Conservation (phyloP, 1,284 basidiomycete genomes). For the Rhizopogon hawkerae region DNA sequence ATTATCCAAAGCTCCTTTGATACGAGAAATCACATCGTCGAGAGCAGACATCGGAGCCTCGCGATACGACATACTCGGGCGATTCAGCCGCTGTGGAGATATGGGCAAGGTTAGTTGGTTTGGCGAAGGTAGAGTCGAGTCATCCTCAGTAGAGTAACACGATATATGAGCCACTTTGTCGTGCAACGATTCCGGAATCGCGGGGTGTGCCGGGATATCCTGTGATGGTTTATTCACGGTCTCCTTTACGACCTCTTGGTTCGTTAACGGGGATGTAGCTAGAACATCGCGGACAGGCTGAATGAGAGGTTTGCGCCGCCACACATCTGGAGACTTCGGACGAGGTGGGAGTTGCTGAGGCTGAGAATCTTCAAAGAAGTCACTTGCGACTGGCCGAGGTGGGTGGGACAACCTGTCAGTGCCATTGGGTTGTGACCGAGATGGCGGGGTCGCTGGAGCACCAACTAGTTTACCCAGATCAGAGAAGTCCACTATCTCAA, state of each 20-base stretch:
- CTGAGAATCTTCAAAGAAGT: constrained; percentile 52
- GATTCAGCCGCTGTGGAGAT: constrained; percentile 5
- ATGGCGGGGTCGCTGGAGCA: constrained; percentile 19
- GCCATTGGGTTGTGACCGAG: constrained; percentile 11
- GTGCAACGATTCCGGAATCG: not conserved
- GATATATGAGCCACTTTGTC: not conserved
- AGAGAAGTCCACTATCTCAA: constrained; percentile 71
- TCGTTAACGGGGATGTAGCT: constrained; percentile 13
- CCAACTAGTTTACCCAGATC: constrained; percentile 65
- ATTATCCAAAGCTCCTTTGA: constrained; percentile 74
- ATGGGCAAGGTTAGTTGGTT: constrained; percentile 9
- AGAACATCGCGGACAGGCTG: constrained; percentile 6
- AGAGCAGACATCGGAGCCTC: constrained; percentile 69
- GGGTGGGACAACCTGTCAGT: constrained; percentile 18
- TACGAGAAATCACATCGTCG: constrained; percentile 80
- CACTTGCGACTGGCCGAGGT: constrained; percentile 49
- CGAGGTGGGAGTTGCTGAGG: constrained; percentile 15
- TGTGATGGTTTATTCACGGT: not conserved
- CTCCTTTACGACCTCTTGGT: constrained; percentile 10
- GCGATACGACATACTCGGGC: constrained; percentile 32
- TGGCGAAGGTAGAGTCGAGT: constrained; percentile 8
- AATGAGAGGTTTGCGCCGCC: constrained; percentile 36
- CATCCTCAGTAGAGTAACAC: constrained; percentile 15
- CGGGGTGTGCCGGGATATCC: not conserved
- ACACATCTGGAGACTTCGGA: constrained; percentile 31